Base-by-base conservation (phyloP, 495 filamentous ascomycete species). In the Penicillium flavigenum region DNA sequence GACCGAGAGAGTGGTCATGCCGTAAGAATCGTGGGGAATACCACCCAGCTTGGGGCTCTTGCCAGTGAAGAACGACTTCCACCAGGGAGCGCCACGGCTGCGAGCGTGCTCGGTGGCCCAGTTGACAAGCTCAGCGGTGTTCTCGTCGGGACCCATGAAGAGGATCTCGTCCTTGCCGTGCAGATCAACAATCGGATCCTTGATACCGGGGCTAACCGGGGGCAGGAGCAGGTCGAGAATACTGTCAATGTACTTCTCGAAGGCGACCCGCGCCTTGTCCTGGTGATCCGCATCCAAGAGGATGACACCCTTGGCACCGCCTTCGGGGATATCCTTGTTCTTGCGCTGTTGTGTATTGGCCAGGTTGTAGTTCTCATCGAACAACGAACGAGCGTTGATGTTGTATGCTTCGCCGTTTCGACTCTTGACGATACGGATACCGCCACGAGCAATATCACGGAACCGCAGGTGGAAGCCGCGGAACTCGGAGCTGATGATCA, bases 301-400 rank as follows among this genome's bases (percentile, higher is more conserved):
- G 54, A 98, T 93, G 48, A 98, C 94, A 73, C 94, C 94, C 79
- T 98, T 98, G 51, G 93, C 94, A 55, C 94, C 94, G 51, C 94
- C 94, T 79, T 98, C 94, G n/a, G 94, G 94, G 42, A 98, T 98
- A 66, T 98, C 94, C 78, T 98, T 98, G 80, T 98, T 98, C 84
- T 98, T 98, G 66, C 95, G 90, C 78, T 98, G 95, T 73, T 98
- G 94, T 0, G 94, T 98, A 72, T 94, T 98, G 59, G 94, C 94
- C 58, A 98, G 84, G 57, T 92, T 93, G 74, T 98, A 98, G 74
- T 98, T 98, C 75, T 98, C 94, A 60, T 98, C 94, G 63, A 98
- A 98, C 46, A 98, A 80, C 19, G 88, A 94, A 42, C 95, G 88
- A 11, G 92, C 92, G 64, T 98, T 98, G 79, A 98, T 97, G 57